Percentiles rank a stretch among this genome's conserved stretches.
Evolutionary conservation across 1,284 basidiomycete genomes (phyloP).

Genomic region (Trichosporon faecale): DNA sequence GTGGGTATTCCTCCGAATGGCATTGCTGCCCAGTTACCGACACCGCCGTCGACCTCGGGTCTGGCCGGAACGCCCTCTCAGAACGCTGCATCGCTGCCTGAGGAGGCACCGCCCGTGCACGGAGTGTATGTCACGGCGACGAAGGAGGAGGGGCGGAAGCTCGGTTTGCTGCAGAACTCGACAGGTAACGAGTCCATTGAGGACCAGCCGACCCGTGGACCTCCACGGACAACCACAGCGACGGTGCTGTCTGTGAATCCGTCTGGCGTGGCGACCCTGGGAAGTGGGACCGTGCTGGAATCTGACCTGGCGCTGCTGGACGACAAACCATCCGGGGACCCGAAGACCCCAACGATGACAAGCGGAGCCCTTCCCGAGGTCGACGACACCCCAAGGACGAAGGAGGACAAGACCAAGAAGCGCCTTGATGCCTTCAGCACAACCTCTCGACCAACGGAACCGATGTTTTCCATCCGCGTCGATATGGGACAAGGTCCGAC

Average conservation of each 20-base stretch:
- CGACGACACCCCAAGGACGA: constrained; percentile 33
- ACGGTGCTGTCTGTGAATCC: constrained; percentile 34
- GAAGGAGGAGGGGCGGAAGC: constrained; percentile 42
- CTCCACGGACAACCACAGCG: constrained; percentile 33
- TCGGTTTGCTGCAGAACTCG: constrained; percentile 34
- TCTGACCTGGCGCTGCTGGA: constrained; percentile 39
- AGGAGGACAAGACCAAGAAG: constrained; percentile 31
- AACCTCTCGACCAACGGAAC: constrained; percentile 27
- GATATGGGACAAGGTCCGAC: constrained; percentile 34
- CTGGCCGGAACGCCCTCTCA: constrained; percentile 17
- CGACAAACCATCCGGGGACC: not conserved
- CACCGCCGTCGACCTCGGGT: constrained; percentile 27
- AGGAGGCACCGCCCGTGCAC: constrained; percentile 9
- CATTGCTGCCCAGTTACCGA: constrained; percentile 23
- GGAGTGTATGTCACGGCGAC: constrained; percentile 38
- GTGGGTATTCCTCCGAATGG: not conserved
- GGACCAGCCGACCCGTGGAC: constrained; percentile 17
- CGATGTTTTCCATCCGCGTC: constrained; percentile 43
- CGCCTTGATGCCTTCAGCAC: constrained; percentile 36
- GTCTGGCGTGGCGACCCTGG: constrained; percentile 34
- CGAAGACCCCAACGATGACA: constrained; percentile 26
- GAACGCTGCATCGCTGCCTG: not conserved
- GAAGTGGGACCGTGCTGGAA: constrained; percentile 37
- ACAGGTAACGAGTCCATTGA: constrained; percentile 32
- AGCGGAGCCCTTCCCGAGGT: constrained; percentile 19